Evolutionary conservation across 129 eudicot genomes (phyloP).

Genomic region (Flaveria bidentis): DNA sequence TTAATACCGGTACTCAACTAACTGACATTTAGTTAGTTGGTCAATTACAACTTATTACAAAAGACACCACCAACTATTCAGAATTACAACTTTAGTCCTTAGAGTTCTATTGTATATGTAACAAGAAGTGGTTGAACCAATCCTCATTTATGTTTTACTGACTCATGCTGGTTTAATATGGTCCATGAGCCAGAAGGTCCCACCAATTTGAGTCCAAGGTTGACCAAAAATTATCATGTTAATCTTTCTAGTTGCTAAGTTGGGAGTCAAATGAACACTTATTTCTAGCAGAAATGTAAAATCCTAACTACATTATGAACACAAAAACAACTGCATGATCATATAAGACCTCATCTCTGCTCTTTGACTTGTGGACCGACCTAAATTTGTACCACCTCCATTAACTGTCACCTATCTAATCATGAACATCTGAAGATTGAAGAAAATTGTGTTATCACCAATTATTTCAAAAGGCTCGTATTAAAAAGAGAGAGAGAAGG

Average conservation of each 20-base stretch:
- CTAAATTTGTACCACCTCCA: conserved; percentile 7
- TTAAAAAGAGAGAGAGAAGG: not conserved
- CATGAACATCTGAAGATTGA: conserved; percentile 22
- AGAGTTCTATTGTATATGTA: too few species aligned
- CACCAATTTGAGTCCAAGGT: not conserved
- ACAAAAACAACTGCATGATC: conserved; percentile 18
- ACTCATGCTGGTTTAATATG: conserved; percentile 4
- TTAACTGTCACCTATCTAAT: conserved; percentile 31
- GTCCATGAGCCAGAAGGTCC: conserved; percentile 20
- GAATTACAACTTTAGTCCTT: too few species aligned
- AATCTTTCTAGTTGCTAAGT: conserved; percentile 15
- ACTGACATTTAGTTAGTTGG: too few species aligned
- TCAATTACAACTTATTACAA: too few species aligned
- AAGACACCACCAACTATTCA: too few species aligned
- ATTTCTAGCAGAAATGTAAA: not conserved
- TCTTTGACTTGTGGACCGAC: conserved; percentile 9
- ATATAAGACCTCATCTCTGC: conserved; percentile 13
- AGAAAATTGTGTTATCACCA: conserved; percentile 4
- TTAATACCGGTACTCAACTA: too few species aligned
- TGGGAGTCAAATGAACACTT: not conserved
- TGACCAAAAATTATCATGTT: not conserved
- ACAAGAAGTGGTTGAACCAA: not conserved
- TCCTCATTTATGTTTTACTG: not conserved
- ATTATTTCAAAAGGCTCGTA: not conserved
- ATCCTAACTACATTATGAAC: conserved; percentile 23